These are phyloP conservation scores for Nemania sp. DNA, from an alignment of 2,329 filamentous ascomycete species.

Conservation along the genomic window DNA sequence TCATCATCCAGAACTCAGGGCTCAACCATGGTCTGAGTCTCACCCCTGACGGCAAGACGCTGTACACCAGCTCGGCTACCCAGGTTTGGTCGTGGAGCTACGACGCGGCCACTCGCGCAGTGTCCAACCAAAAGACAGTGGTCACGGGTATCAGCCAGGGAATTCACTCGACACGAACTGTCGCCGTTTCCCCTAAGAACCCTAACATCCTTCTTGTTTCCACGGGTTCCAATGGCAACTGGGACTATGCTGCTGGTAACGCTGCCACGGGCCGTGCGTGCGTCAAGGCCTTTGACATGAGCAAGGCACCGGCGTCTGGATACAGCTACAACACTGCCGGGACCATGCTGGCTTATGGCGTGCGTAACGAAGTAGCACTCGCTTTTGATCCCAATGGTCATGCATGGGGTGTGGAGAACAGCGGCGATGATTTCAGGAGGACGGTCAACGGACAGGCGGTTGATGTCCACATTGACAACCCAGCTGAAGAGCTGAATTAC, in stretches of 20 bases:
- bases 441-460: conserved; percentile 43
- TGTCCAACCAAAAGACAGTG: conserved; percentile 47
- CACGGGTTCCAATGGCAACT: conserved; percentile 57
- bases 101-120: conserved; percentile 48
- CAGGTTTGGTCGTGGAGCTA: conserved; percentile 61
- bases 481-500: conserved; percentile 68
- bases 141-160: conserved; percentile 55
- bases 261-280: conserved; percentile 55
- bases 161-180: conserved; percentile 60
- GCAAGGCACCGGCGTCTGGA: conserved; percentile 30
- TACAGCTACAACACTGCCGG: conserved; percentile 48
- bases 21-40: conserved; percentile 50
- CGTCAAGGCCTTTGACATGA: conserved; percentile 52
- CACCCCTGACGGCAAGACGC: conserved; percentile 44
- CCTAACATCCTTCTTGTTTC: conserved; percentile 58
- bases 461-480: conserved; percentile 64
- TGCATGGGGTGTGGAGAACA: conserved; percentile 62
- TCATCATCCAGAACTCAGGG: conserved; percentile 29
- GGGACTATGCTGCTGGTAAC: conserved; percentile 53
- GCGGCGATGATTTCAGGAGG: conserved; percentile 60
- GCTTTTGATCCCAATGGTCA: conserved; percentile 44
- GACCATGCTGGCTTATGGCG: conserved; percentile 52
- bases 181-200: conserved; percentile 54
- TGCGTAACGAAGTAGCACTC: conserved; percentile 65
- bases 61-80: conserved; percentile 51